phyloP scores from a whole-genome alignment of 371 early-diverging fungal species.

The Batrachochytrium dendrobatidis region DNA sequence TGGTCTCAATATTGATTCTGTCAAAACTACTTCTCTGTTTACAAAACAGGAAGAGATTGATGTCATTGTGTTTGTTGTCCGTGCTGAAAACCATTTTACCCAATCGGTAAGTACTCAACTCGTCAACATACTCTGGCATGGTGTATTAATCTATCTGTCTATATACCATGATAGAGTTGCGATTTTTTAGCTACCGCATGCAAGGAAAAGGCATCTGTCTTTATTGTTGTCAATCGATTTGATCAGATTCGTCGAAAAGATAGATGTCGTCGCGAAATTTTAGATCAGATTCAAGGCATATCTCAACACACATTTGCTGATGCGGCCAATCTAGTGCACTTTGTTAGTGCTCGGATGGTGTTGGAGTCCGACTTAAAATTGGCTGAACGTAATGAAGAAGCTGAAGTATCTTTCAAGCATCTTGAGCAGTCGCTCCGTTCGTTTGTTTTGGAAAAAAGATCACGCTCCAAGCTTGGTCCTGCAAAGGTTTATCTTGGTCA shows the following conservation, averaged over 20 bases:
- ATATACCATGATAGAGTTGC: conserved; percentile 58
- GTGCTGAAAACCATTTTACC: conserved; percentile 97
- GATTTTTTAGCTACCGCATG: conserved; percentile 92
- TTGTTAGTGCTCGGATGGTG: conserved; percentile 74
- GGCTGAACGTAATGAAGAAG: conserved; percentile 1
- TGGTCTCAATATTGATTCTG: conserved; percentile 94
- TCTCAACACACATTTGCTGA: conserved; percentile 88
- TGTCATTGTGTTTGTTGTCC: conserved; percentile 95
- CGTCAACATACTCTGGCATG: background rate
- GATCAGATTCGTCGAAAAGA: conserved; percentile 91
- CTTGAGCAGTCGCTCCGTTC: conserved; percentile 80
- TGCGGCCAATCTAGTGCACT: conserved; percentile 90
- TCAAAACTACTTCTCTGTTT: conserved; percentile 92
- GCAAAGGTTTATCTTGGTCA: conserved; percentile 85
- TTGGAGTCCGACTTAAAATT: conserved; percentile 18
- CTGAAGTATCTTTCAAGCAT: conserved; percentile 50
- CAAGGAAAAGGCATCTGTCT: conserved; percentile 96
- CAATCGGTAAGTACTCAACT: conserved; percentile 63
- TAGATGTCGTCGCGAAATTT: conserved; percentile 81
- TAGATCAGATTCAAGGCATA: conserved; percentile 88
- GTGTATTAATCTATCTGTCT: background rate
- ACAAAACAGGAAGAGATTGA: conserved; percentile 97
- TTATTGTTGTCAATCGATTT: conserved; percentile 95
- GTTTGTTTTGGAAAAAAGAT: conserved; percentile 90
- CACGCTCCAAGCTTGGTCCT: conserved; percentile 88